Percentiles rank a stretch among this genome's conserved stretches.
Evolutionary conservation across 768 basidiomycete genomes (phyloP).

Genomic region (Amyloporia xantha): DNA sequence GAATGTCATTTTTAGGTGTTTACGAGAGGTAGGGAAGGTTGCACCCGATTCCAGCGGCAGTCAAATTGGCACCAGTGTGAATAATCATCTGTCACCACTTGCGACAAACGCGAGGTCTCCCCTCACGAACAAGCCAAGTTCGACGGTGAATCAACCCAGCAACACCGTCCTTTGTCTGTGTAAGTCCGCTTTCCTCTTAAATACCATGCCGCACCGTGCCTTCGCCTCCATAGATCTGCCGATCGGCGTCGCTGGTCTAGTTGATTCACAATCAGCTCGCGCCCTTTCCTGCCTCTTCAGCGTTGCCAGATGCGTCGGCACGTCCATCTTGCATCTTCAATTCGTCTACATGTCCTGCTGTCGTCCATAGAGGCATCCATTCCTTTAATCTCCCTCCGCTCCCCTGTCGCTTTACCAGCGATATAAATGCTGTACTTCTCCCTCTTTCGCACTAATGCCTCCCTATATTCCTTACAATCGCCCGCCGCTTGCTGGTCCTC

Average conservation of each 20-base stretch:
- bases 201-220: too few relatives aligned
- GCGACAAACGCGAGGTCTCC: neutral
- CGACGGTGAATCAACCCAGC: neutral
- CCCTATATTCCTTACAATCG: constrained; percentile 11
- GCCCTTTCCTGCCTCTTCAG: constrained; percentile 1
- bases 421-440: constrained; percentile 2
- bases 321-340: neutral
- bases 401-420: neutral
- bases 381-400: constrained; percentile 3
- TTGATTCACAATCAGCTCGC: constrained; percentile 3
- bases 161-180: neutral
- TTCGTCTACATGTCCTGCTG: constrained; percentile 1
- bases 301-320: neutral
- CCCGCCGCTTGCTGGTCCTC: constrained; percentile 1
- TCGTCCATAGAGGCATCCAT: constrained; percentile 3
- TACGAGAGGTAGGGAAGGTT: neutral
- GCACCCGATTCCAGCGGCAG: neutral
- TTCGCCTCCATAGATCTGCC: constrained; percentile 9
- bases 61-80: constrained; percentile 1
- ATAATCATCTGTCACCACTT: constrained; percentile 2
- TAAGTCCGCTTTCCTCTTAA: too few relatives aligned
- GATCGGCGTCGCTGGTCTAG: constrained; percentile 8
- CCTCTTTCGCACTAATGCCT: constrained; percentile 8
- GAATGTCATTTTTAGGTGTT: neutral
- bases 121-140: neutral